A percentile compares a stretch with the other conserved stretches of the same genome.
Evolutionary conservation across 2,329 filamentous ascomycete genomes (phyloP).

Genomic region (Pleoardoris graminearum): DNA sequence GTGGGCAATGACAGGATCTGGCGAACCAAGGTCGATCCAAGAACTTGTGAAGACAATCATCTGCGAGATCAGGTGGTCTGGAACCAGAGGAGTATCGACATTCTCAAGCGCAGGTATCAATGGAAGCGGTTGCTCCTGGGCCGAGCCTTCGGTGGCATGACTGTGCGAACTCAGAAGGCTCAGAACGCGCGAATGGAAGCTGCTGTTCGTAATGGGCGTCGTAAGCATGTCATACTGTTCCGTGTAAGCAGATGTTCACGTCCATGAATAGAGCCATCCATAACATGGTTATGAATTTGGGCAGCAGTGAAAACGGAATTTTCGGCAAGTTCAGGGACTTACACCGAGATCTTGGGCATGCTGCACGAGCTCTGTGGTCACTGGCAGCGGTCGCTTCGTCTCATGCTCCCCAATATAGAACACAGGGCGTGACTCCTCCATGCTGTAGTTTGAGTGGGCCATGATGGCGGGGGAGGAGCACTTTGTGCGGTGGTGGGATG

Average conservation of each 20-base stretch:
- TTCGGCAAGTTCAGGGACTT: conserved; percentile 39
- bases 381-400: conserved; percentile 61
- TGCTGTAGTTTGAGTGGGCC: conserved; percentile 36
- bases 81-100: conserved; percentile 75
- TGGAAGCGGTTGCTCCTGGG: conserved; percentile 48
- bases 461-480: conserved; percentile 19
- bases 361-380: conserved; percentile 66
- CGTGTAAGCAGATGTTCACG: conserved; percentile 5
- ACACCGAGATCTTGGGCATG: conserved; percentile 71
- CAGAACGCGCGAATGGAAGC: conserved; percentile 72
- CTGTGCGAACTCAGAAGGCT: conserved; percentile 63
- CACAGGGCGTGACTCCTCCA: conserved; percentile 48
- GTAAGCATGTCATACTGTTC: conserved; percentile 78
- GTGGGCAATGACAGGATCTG: conserved; percentile 79
- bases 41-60: conserved; percentile 80
- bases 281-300: background rate
- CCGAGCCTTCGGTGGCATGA: conserved; percentile 44
- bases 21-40: conserved; percentile 88
- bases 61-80: conserved; percentile 69
- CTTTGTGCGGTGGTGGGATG: background rate
- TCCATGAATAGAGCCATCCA: background rate
- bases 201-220: conserved; percentile 73
- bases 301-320: background rate
- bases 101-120: conserved; percentile 69
- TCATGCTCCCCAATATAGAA: conserved; percentile 79